Evolutionary conservation across 148 eudicot genomes (phyloP), one percentile per base, ranked within the genome.

Genomic region (Silene uniflora): DNA sequence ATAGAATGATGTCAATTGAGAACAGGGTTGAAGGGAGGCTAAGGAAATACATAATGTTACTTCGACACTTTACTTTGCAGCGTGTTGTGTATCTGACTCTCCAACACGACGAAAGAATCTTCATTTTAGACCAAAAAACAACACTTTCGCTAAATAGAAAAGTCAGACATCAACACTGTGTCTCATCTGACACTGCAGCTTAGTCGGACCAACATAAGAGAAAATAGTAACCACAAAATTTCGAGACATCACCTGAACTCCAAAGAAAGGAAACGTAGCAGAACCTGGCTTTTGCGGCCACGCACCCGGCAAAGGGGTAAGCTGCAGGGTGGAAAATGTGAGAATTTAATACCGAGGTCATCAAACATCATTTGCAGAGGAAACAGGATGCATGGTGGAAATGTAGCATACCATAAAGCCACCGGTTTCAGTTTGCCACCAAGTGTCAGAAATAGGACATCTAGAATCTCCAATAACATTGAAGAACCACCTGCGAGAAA

Each of bases 341-440:
- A 52, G 39, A 42, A 21, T 22, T 44, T 27, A 62, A 7, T 60
- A 21, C 42, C 3, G 47, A 10, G 52, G n/a, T 49, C 64, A n/a
- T n/a, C 35, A 6, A 59, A 19, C 65, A 10, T 4, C 18, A 23
- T 1, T 64, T 35, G 56, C 19, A 47, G 10, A 12, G 10, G 22
- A 62, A 67, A 49, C 29, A 66, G 13, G 42, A 76, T 25, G 11
- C 54, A 69, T 7, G 39, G 12, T 47, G 69, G 72, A 54, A 25
- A 27, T 19, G 60, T 59, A 46, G 64, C 68, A 35, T 64, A 96
- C 99, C 99, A 96, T 87, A 82, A 96, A 92, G 63, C 99, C 99
- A 72, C 99, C 99, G 18, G 98, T 92, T 86, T 96, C 99, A 73
- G 99, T 96, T 83, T 96, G 99, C 99, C 99, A 96, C 99, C 99